Evolutionary conservation across 805 yeast genomes (phyloP).

Genomic region (Candida insectalens): DNA sequence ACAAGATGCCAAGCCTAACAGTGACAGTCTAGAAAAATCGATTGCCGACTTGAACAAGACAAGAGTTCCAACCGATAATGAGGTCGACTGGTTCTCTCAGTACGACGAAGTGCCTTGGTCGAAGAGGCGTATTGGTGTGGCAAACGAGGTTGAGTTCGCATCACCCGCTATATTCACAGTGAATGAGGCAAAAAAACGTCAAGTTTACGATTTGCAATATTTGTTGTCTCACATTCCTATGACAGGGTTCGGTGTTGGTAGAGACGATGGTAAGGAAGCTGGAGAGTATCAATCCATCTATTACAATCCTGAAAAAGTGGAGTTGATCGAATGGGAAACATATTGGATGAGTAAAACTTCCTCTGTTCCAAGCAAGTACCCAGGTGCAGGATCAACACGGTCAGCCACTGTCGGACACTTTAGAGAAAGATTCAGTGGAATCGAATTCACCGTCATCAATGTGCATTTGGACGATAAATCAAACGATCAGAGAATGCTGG

Average conservation of each 20-base stretch:
- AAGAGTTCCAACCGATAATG: slow-evolving; percentile 15
- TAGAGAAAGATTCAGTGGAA: slow-evolving; percentile 23
- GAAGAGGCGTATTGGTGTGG: slow-evolving; percentile 23
- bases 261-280: slow-evolving; percentile 38
- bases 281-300: slow-evolving; percentile 47
- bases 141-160: slow-evolving; percentile 26
- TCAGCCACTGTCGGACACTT: slow-evolving; percentile 30
- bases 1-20: slow-evolving; percentile 17
- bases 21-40: slow-evolving; percentile 13
- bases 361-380: slow-evolving; percentile 34
- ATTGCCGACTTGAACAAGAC: slow-evolving; percentile 10
- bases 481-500: slow-evolving; percentile 32
- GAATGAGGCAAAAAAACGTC: slow-evolving; percentile 39
- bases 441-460: slow-evolving; percentile 28
- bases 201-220: slow-evolving; percentile 32
- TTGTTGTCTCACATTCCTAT: slow-evolving; percentile 16
- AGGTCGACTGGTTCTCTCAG: slow-evolving; percentile 18
- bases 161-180: slow-evolving; percentile 28
- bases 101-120: slow-evolving; percentile 26
- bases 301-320: slow-evolving; percentile 29
- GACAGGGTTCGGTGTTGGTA: slow-evolving; percentile 40
- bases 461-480: slow-evolving; percentile 45
- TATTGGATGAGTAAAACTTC: slow-evolving; percentile 50
- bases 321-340: slow-evolving; percentile 30
- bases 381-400: slow-evolving; percentile 32